Conservation (phyloP, 2,329 filamentous ascomycete species). For the Pyricularia grisea region DNA sequence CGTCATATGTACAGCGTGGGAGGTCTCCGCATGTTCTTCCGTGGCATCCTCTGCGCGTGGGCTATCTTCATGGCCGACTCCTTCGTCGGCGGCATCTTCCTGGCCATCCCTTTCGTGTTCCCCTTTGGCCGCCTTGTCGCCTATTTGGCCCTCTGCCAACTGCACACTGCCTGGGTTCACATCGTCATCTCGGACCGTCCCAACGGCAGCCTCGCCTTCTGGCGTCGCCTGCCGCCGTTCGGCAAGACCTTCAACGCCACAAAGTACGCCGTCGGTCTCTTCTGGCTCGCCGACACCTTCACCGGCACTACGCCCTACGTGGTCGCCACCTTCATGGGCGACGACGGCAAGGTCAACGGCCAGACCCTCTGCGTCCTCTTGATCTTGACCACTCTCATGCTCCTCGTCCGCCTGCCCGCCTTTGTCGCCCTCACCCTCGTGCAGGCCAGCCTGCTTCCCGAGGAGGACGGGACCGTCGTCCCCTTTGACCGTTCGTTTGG, state of each 20-base stretch:
- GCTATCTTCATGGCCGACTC: conserved; percentile 22
- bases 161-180: conserved; percentile 76
- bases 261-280: conserved; percentile 53
- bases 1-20: conserved; percentile 49
- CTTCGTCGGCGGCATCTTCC: conserved; percentile 28
- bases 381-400: conserved; percentile 40
- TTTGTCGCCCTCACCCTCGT: conserved; percentile 71
- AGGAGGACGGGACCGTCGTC: conserved; percentile 74
- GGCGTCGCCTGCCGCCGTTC: conserved; percentile 58
- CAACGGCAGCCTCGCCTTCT: conserved; percentile 49
- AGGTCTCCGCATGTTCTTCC: conserved; percentile 59
- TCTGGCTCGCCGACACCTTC: conserved; percentile 49
- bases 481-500: conserved; percentile 83
- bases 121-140: conserved; percentile 40
- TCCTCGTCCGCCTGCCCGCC: conserved; percentile 66
- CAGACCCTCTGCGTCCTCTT: conserved; percentile 32
- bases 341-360: conserved; percentile 35
- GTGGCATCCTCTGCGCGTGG: conserved; percentile 49
- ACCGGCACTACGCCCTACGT: conserved; percentile 35
- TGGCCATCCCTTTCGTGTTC: conserved; percentile 15
- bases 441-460: conserved; percentile 76
- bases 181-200: conserved; percentile 66
- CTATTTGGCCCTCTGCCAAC: conserved; percentile 53
- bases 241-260: conserved; percentile 58
- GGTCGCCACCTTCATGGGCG: conserved; percentile 34